Conservation (phyloP, 805 yeast genomes). For the Myxozyma mucilagina region DNA sequence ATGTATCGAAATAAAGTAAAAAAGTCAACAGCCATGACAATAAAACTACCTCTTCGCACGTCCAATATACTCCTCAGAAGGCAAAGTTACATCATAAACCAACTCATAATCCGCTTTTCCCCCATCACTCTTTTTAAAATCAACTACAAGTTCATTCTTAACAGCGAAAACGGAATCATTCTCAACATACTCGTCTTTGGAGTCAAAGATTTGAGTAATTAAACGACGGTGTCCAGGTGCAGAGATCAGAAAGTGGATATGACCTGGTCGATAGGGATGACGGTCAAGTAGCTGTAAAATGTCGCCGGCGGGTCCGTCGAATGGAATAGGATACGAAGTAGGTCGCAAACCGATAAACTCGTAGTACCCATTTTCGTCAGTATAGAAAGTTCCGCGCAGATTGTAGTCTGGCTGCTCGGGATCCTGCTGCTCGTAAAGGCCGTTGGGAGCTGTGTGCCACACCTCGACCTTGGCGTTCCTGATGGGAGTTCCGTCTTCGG, state of each 20-base stretch:
- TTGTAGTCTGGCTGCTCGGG: conserved; percentile 42
- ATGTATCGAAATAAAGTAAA: too few species aligned
- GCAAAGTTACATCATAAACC: conserved; percentile 4
- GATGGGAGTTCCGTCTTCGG: conserved; percentile 36
- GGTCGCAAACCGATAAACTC: conserved; percentile 40
- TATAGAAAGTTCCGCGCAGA: conserved; percentile 39
- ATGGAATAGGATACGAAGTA: conserved; percentile 43
- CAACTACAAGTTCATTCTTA: conserved; percentile 39
- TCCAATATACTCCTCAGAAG: conserved; percentile 4
- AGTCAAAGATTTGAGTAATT: conserved; percentile 41
- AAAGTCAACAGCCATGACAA: background rate
- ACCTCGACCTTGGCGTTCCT: conserved; percentile 39
- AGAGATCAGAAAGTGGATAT: conserved; percentile 37
- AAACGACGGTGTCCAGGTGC: conserved; percentile 37
- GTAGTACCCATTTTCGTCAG: conserved; percentile 36
- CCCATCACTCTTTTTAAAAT: conserved; percentile 32
- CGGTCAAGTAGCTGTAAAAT: conserved; percentile 39
- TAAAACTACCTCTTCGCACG: background rate
- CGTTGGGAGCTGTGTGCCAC: conserved; percentile 44
- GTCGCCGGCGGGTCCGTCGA: conserved; percentile 44
- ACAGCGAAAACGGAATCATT: conserved; percentile 43
- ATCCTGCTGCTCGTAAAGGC: conserved; percentile 42
- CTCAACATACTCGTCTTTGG: conserved; percentile 36
- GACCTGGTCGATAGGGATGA: conserved; percentile 44
- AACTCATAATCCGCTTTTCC: conserved; percentile 27